Conservation (phyloP, 176 grass and related monocot genomes). For the Carex cristatella region DNA sequence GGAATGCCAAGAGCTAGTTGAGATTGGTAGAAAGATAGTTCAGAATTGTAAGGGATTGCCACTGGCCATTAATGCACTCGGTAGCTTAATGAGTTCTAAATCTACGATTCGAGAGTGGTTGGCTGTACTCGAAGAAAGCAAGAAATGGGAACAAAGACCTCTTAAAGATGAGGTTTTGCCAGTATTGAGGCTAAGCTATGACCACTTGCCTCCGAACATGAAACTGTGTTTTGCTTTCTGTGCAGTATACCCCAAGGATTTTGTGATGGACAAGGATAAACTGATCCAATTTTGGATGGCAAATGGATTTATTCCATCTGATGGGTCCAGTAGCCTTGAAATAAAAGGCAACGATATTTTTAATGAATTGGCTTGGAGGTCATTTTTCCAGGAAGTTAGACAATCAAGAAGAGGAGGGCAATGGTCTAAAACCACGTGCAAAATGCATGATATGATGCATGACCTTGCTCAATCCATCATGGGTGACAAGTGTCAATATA, state of each 20-base stretch:
- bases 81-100: not conserved
- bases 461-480: constrained; percentile 10
- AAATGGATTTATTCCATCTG: constrained; percentile 16
- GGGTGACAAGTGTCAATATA: not conserved
- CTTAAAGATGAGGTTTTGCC: not conserved
- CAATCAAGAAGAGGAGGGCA: not conserved
- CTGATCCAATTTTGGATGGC: constrained; percentile 28
- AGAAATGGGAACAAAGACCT: not conserved
- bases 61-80: constrained; percentile 27
- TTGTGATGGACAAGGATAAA: constrained; percentile 25
- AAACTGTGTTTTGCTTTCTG: constrained; percentile 31
- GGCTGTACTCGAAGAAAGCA: not conserved
- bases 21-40: constrained; percentile 1
- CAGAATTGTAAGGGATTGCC: constrained; percentile 26
- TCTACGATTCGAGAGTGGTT: not conserved
- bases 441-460: constrained; percentile 34
- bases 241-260: constrained; percentile 23
- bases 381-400: constrained; percentile 11
- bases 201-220: not conserved
- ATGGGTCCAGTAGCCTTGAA: not conserved
- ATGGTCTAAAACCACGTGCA: not conserved
- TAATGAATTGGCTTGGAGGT: constrained; percentile 18
- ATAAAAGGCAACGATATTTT: constrained; percentile 12
- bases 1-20: not conserved
- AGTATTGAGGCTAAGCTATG: constrained; percentile 27